These are phyloP conservation scores for Suhomyces sp. DNA, from an alignment of 805 yeast genomes.

Conservation along the genomic window DNA sequence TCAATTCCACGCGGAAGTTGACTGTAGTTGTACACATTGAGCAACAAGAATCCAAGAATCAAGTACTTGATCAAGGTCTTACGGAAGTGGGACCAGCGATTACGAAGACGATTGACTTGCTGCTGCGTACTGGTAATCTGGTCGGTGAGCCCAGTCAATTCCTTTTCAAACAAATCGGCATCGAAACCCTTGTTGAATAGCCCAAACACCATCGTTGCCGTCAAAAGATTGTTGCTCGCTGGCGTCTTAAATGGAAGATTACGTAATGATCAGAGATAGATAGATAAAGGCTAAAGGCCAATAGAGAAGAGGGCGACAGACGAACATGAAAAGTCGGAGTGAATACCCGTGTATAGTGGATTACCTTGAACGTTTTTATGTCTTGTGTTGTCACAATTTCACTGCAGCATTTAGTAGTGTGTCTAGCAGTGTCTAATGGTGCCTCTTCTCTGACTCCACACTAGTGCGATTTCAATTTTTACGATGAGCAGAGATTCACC, in stretches of 20 bases:
- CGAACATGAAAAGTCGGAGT: too few relatives aligned
- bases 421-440: background rate
- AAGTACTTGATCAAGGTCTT: slow-evolving; percentile 16
- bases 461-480: background rate
- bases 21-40: slow-evolving; percentile 21
- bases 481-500: background rate
- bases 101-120: slow-evolving; percentile 15
- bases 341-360: too few relatives aligned
- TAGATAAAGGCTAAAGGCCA: too few relatives aligned
- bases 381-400: background rate
- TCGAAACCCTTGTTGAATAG: slow-evolving; percentile 30
- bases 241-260: background rate
- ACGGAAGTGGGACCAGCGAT: slow-evolving; percentile 16
- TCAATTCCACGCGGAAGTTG: slow-evolving; percentile 13
- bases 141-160: slow-evolving; percentile 35
- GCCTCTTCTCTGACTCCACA: background rate
- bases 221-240: background rate
- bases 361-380: background rate
- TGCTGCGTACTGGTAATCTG: slow-evolving; percentile 29
- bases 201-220: slow-evolving; percentile 24
- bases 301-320: too few relatives aligned
- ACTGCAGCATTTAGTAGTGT: background rate
- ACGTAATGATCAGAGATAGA: background rate
- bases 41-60: slow-evolving; percentile 19
- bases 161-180: slow-evolving; percentile 43